Base-by-base conservation (phyloP, 345 rosid genomes). In the Adansonia digitata region DNA sequence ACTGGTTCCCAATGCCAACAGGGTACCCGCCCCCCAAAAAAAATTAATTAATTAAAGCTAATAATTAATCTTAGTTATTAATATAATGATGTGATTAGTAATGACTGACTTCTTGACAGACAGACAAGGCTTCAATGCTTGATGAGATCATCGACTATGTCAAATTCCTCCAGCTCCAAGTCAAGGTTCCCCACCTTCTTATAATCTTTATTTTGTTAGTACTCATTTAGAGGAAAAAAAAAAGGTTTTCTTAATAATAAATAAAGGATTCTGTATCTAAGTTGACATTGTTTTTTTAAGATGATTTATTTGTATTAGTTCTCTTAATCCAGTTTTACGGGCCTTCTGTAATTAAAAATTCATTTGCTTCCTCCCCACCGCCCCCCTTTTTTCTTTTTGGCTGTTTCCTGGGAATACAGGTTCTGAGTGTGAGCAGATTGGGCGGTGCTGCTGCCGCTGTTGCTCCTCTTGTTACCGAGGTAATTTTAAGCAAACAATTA, bases 121-220 rank as follows among this genome's bases (percentile, higher is more conserved):
- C 99, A 40, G 99, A 95, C 84, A 95, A 93, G 80, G 99, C 99
- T 78, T 93, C 99, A 40, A 95, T 93, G 99, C 90, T 95, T 6
- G 98, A 95, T 79, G 99, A 95, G 93, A 95, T 95, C 82, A 90
- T 95, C 79, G 99, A 95, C 79, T 95, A 95, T 80, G 99, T 95
- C 73, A 93, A 94, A 76, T 95, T 95, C 88, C 94, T 95, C 71
- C 99, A 93, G 90, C 98, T 95, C 69, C 99, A 95, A 93, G 98
- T 95, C 88, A 95, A 93, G 91, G 99, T 95, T 75, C 56, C 15
- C 20, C 2, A 8, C 27, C 48, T 27, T 22, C 10, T 53, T 20
- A n/a, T n/a, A n/a, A n/a, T n/a, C n/a, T n/a, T n/a, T n/a, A n/a
- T n/a, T n/a, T n/a, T n/a, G n/a, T n/a, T n/a, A n/a, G n/a, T n/a